Evolutionary conservation across 2,329 filamentous ascomycete species (phyloP), one percentile per base, ranked within the genome.

Genomic region (Apiospora rasikravindrae): DNA sequence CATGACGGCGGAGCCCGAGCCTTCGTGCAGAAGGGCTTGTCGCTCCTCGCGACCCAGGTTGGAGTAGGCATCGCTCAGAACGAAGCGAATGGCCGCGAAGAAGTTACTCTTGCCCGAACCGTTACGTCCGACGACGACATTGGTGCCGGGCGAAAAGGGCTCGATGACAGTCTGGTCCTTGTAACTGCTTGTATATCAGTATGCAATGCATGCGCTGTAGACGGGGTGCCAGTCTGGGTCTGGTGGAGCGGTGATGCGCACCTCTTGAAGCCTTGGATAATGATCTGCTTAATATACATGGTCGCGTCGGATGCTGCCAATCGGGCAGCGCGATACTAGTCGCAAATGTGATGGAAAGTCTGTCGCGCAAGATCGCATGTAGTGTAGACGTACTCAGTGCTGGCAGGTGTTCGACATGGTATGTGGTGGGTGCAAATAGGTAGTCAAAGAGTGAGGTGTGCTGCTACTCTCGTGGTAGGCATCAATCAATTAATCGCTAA

Each of bases 281-380:
- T 98, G 83, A 98, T 98, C 87, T 99, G 96, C 84, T 99, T 99
- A 89, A 99, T 98, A 87, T 97, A 96, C 95, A 98, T 98, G 81
- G 78, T 87, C 82, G 79, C 78, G 73, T 74, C 74, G 73, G 76
- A 75, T 76, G 79, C 79, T 80, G 80, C 80, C 79, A 73, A 72
- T 74, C 77, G 78, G 79, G 80, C 80, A 81, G 80, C 79, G 75
- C 78, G 78, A 76, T 40, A 53, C 47, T 51, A 53, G 68, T 40
- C 29, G 47, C 68, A 69, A 57, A 73, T 64, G 72, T 67, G 73
- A 69, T 75, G 67, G 16, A 49, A 37, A 49, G 33, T 33, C 16
- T 45, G 67, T 45, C 44, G 67, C 42, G 67, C 67, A 49, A 49
- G 40, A 64, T 40, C 29, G 57, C 57, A 64, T 64, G 24, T 40